A percentile compares a stretch with the other conserved stretches of the same genome.
phyloP scores from a whole-genome alignment of 2,329 filamentous ascomycete genomes.

The Alternaria arborescens region DNA sequence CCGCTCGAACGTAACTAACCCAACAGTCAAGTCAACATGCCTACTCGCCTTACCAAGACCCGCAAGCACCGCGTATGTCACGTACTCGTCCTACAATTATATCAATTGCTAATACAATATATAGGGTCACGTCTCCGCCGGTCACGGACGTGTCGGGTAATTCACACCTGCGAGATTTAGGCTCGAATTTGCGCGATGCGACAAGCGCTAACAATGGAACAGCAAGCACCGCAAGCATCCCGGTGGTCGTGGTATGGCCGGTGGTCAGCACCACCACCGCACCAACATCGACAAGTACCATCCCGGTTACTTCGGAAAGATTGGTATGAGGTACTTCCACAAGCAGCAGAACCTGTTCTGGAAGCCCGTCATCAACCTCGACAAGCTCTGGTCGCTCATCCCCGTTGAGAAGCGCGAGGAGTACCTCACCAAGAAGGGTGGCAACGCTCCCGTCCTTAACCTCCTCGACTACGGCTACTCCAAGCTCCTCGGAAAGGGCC shows the following conservation, averaged over 20 bases:
- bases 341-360: slow-evolving; percentile 95
- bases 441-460: slow-evolving; percentile 97
- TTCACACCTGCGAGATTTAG: neutral
- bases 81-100: too few relatives aligned
- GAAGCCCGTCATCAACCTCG: slow-evolving; percentile 98
- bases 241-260: slow-evolving; percentile 70
- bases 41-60: slow-evolving; percentile 45
- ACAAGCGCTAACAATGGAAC: neutral
- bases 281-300: slow-evolving; percentile 95
- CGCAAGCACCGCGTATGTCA: slow-evolving; percentile 65
- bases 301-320: slow-evolving; percentile 96
- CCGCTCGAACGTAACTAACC: slow-evolving; percentile 37
- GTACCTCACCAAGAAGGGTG: slow-evolving; percentile 85
- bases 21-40: slow-evolving; percentile 38
- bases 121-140: slow-evolving; percentile 83
- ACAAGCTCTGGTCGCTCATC: slow-evolving; percentile 98
- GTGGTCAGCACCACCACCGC: slow-evolving; percentile 98
- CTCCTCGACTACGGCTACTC: slow-evolving; percentile 97
- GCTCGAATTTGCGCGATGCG: neutral
- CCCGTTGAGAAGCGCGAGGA: slow-evolving; percentile 91
- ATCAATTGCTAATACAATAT: too few relatives aligned
- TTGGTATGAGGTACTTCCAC: slow-evolving; percentile 67
- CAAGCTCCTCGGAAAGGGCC: slow-evolving; percentile 98
- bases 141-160: slow-evolving; percentile 90
- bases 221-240: slow-evolving; percentile 93